phyloP scores from a whole-genome alignment of 2,329 filamentous ascomycete genomes.

The Fusarium brachygibbosum region DNA sequence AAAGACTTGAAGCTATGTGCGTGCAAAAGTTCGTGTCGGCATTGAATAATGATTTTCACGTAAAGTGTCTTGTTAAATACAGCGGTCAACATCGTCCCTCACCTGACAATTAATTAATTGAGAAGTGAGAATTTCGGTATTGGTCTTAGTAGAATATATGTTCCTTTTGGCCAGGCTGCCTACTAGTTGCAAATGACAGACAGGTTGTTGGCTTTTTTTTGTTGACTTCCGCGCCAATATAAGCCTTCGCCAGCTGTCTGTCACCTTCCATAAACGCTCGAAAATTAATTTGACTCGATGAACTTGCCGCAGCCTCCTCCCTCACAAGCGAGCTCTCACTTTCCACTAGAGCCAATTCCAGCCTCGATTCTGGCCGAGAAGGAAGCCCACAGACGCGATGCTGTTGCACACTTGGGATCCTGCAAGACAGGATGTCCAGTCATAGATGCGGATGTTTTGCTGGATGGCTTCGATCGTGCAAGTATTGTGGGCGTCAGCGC shows the following conservation, averaged over 20 bases:
- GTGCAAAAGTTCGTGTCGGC: background rate
- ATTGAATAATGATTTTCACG: background rate
- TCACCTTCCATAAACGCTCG: constrained; percentile 7
- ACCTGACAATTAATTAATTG: background rate
- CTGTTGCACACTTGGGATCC: constrained; percentile 48
- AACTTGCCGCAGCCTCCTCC: constrained; percentile 4
- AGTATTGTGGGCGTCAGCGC: constrained; percentile 67
- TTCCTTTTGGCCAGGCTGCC: background rate
- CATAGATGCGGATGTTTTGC: constrained; percentile 63
- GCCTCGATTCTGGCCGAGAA: constrained; percentile 58
- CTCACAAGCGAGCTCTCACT: constrained; percentile 63
- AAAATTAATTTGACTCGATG: constrained; percentile 3
- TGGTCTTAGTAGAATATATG: background rate
- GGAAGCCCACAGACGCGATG: constrained; percentile 56
- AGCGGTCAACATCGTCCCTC: background rate
- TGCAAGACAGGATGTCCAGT: constrained; percentile 61
- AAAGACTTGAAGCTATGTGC: background rate
- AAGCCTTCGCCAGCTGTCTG: background rate
- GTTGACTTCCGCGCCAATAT: background rate
- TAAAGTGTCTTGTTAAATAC: background rate
- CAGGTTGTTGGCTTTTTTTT: background rate
- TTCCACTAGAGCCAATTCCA: constrained; percentile 59
- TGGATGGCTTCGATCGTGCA: constrained; percentile 65
- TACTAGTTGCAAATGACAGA: background rate
- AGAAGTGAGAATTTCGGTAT: no score